Evolutionary conservation across 371 early-diverging fungal species (phyloP).

Genomic region (Mucor saturninus): DNA sequence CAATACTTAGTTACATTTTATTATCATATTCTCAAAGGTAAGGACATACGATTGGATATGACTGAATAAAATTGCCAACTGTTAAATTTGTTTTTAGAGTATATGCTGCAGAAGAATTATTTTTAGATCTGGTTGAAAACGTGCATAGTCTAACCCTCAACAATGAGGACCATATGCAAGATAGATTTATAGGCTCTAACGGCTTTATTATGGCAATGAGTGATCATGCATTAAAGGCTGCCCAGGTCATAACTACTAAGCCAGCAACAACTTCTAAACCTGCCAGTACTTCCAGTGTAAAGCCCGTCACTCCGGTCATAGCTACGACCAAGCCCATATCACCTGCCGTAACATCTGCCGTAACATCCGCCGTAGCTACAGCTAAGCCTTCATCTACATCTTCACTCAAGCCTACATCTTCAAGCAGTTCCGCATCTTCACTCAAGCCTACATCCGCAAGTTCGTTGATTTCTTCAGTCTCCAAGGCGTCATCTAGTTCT

Average conservation of each 20-base stretch:
- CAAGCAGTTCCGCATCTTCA: not conserved
- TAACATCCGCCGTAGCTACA: not conserved
- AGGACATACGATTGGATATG: too few species aligned
- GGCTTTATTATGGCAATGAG: not conserved
- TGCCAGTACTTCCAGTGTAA: too few species aligned
- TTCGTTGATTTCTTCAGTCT: not conserved
- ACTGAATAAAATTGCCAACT: too few species aligned
- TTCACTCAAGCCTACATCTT: not conserved
- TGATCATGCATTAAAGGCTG: not conserved
- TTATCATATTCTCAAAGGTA: not conserved
- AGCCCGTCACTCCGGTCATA: too few species aligned
- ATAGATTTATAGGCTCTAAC: not conserved
- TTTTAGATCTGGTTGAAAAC: not conserved
- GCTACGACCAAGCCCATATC: not conserved
- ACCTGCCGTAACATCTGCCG: not conserved
- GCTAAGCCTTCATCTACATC: not conserved
- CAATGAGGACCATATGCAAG: not conserved
- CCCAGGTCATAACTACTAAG: not conserved
- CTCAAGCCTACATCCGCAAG: not conserved
- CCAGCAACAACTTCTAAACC: not conserved
- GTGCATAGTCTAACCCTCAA: not conserved
- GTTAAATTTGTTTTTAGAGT: not conserved
- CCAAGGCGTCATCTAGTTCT: not conserved
- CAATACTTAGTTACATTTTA: not conserved
- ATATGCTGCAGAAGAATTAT: not conserved